Percentiles rank a stretch among this genome's conserved stretches.
These are phyloP conservation scores for Coriolopsis trogii DNA, from an alignment of 1,284 basidiomycete genomes.

Conservation along the genomic window DNA sequence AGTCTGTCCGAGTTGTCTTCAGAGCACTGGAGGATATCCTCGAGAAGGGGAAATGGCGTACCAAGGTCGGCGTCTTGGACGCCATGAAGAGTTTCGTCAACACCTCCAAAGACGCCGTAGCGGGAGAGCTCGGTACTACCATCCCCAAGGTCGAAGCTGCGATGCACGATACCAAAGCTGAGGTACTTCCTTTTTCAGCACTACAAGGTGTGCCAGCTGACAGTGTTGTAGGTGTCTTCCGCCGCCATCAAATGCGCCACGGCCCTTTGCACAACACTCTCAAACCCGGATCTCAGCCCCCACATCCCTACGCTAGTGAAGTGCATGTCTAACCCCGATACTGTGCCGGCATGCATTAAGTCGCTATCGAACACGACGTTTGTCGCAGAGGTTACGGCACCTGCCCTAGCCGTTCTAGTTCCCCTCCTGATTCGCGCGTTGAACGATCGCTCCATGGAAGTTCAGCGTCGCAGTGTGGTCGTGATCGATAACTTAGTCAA, in stretches of 20 bases:
- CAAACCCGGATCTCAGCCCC: conserved; percentile 91
- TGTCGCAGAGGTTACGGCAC: conserved; percentile 96
- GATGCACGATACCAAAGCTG: conserved; percentile 98
- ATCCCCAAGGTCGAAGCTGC: conserved; percentile 88
- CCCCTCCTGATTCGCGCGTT: conserved; percentile 91
- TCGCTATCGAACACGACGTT: conserved; percentile 94
- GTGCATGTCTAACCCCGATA: conserved; percentile 91
- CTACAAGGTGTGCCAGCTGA: no score
- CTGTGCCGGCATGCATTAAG: conserved; percentile 95
- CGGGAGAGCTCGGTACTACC: conserved; percentile 80
- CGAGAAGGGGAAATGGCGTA: conserved; percentile 91
- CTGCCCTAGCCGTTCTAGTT: conserved; percentile 94
- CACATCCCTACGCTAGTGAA: conserved; percentile 93
- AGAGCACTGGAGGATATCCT: conserved; percentile 73
- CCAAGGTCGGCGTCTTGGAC: conserved; percentile 94
- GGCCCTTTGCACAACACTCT: conserved; percentile 88
- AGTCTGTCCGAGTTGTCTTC: conserved; percentile 80
- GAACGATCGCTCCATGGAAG: conserved; percentile 96
- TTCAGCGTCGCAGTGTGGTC: conserved; percentile 86
- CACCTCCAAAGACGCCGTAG: conserved; percentile 80
- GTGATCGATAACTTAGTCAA: conserved; percentile 98
- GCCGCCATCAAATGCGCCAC: conserved; percentile 95
- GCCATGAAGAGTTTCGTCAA: conserved; percentile 77
- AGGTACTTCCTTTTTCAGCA: no score
- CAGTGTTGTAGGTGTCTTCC: conserved; percentile 68